Percentiles rank a stretch among this genome's conserved stretches.
Evolutionary conservation across 352 stramenopile species (phyloP).

Genomic region (Phytopythium oedochilum): DNA sequence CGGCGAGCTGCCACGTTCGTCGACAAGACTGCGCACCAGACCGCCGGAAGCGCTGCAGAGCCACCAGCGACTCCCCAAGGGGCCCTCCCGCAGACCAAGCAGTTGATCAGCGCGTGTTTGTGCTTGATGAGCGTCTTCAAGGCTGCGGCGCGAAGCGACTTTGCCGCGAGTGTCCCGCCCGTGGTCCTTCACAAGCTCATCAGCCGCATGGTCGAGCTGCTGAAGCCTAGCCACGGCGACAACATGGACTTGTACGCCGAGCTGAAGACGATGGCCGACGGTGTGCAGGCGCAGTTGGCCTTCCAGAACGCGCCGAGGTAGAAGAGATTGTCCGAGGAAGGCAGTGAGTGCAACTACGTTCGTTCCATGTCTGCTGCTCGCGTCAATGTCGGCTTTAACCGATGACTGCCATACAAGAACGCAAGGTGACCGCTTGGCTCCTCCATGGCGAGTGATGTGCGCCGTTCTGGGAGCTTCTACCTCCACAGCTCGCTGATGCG

Average conservation of each 20-base stretch:
- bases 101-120: constrained; percentile 50
- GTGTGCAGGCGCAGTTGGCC: constrained; percentile 25
- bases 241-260: constrained; percentile 72
- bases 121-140: constrained; percentile 51
- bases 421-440: too few species aligned
- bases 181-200: constrained; percentile 59
- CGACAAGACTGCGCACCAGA: constrained; percentile 8
- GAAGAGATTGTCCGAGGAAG: background rate
- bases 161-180: constrained; percentile 25
- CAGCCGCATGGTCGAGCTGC: constrained; percentile 52
- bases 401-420: too few species aligned
- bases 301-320: constrained; percentile 3
- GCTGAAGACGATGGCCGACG: constrained; percentile 26
- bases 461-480: background rate
- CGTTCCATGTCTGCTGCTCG: background rate
- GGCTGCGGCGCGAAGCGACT: constrained; percentile 8
- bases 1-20: constrained; percentile 31
- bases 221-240: constrained; percentile 39
- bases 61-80: background rate
- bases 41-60: background rate
- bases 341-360: background rate
- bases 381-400: background rate
- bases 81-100: constrained; percentile 34
- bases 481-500: background rate
- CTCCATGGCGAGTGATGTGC: too few species aligned